Conservation (phyloP, 75 land plant genomes). For the Adiantum capillusveneris region DNA sequence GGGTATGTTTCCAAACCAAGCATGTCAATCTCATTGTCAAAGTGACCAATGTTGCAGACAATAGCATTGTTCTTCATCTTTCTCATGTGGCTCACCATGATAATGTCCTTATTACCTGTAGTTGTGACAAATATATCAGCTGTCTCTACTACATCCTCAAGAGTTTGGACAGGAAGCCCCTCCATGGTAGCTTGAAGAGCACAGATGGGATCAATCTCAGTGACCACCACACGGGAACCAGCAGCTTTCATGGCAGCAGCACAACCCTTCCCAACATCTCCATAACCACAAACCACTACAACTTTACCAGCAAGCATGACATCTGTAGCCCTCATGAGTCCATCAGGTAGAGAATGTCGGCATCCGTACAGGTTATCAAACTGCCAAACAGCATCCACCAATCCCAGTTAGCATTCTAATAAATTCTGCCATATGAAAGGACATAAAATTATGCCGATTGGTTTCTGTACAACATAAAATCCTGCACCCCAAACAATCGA, state of each 20-base stretch:
- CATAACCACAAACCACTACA: slow-evolving; percentile 1
- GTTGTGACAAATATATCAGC: slow-evolving; percentile 88
- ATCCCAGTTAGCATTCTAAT: too few species aligned
- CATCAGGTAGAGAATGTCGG: neutral
- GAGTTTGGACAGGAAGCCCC: slow-evolving; percentile 51
- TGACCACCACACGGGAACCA: neutral
- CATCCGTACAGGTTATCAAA: too few species aligned
- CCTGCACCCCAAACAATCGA: too few species aligned
- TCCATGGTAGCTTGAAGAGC: slow-evolving; percentile 85
- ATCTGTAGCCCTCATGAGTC: slow-evolving; percentile 1
- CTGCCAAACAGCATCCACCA: too few species aligned
- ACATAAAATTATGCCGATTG: too few species aligned
- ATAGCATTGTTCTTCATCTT: too few species aligned
- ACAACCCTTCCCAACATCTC: slow-evolving; percentile 1
- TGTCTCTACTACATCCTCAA: slow-evolving; percentile 56
- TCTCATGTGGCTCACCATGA: too few species aligned
- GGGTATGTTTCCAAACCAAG: too few species aligned
- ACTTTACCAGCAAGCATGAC: neutral
- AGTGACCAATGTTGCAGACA: too few species aligned
- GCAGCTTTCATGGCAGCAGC: slow-evolving; percentile 1
- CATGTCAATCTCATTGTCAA: too few species aligned
- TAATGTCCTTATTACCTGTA: slow-evolving; percentile 95
- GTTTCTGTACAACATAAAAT: too few species aligned
- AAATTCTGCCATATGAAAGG: too few species aligned
- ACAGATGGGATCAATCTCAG: slow-evolving; percentile 35